These are phyloP conservation scores for Aspergillus tubingensis DNA, from an alignment of 2,329 filamentous ascomycete species.

Conservation along the genomic window DNA sequence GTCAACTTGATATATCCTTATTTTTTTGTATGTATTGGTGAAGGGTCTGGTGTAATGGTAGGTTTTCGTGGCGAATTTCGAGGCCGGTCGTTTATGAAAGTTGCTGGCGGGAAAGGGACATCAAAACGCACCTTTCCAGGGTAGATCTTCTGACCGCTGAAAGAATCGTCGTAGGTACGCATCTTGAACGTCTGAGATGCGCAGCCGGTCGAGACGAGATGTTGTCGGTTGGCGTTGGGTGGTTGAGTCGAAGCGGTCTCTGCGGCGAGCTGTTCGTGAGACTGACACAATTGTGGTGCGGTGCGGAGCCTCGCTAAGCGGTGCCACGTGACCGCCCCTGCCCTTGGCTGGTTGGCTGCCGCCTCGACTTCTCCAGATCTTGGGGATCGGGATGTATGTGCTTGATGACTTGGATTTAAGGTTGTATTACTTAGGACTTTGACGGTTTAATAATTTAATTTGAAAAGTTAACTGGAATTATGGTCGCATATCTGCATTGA, in stretches of 20 bases:
- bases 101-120: slow-evolving; percentile 18
- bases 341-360: slow-evolving; percentile 33
- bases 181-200: slow-evolving; percentile 60
- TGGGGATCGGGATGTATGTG: neutral
- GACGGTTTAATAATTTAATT: neutral
- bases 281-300: slow-evolving; percentile 44
- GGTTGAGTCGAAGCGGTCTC: slow-evolving; percentile 46
- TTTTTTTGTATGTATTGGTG: neutral
- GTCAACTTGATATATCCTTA: neutral
- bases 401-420: neutral
- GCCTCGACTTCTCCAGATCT: neutral
- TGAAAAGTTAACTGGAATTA: neutral
- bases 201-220: slow-evolving; percentile 42
- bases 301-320: slow-evolving; percentile 48
- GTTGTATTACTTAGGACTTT: neutral
- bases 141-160: slow-evolving; percentile 78
- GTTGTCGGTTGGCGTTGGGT: slow-evolving; percentile 47
- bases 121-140: slow-evolving; percentile 69
- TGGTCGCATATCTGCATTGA: neutral
- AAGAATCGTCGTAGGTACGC: slow-evolving; percentile 77
- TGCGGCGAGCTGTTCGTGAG: slow-evolving; percentile 36
- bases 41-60: neutral
- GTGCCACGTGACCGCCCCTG: slow-evolving; percentile 45
- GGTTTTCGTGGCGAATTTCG: slow-evolving; percentile 1
- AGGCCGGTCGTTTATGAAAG: neutral